phyloP scores from a whole-genome alignment of 1,139 yeast species.

The Tardiomyces digboiensis region DNA sequence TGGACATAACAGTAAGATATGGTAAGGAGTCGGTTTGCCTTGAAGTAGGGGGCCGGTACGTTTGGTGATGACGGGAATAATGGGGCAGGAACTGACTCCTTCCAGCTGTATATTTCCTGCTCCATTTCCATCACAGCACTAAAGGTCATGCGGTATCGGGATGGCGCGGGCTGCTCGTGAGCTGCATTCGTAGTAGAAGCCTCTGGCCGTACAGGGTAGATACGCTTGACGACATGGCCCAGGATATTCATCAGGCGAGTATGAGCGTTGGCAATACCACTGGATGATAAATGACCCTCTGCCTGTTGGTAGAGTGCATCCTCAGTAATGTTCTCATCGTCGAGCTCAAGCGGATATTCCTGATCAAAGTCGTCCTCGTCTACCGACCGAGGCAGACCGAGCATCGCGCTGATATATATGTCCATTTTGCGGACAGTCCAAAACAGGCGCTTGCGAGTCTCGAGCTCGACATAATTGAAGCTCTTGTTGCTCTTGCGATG shows the following conservation, averaged over 20 bases:
- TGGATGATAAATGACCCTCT: conserved; percentile 45
- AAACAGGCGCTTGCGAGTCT: conserved; percentile 75
- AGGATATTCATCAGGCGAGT: conserved; percentile 60
- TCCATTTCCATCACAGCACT: conserved; percentile 57
- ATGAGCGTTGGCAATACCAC: conserved; percentile 81
- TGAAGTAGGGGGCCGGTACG: conserved; percentile 53
- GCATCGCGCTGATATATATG: conserved; percentile 77
- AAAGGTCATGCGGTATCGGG: conserved; percentile 4
- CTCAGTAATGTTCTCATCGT: conserved; percentile 79
- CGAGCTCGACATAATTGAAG: conserved; percentile 76
- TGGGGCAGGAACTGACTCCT: conserved; percentile 61
- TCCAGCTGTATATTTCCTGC: conserved; percentile 64
- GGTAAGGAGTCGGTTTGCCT: conserved; percentile 72
- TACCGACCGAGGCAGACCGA: conserved; percentile 69
- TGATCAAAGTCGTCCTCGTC: conserved; percentile 82
- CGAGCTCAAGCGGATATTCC: conserved; percentile 73
- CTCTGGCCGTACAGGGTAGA: conserved; percentile 38
- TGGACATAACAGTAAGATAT: conserved; percentile 77
- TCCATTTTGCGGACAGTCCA: conserved; percentile 92
- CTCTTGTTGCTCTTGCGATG: conserved; percentile 64
- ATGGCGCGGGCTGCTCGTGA: conserved; percentile 3
- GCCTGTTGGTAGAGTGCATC: conserved; percentile 34
- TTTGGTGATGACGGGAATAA: conserved; percentile 49
- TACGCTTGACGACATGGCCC: conserved; percentile 42
- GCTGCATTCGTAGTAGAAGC: conserved; percentile 1